Evolutionary conservation across 2,329 filamentous ascomycete species (phyloP).

Genomic region (Rasamsonia emersonii): DNA sequence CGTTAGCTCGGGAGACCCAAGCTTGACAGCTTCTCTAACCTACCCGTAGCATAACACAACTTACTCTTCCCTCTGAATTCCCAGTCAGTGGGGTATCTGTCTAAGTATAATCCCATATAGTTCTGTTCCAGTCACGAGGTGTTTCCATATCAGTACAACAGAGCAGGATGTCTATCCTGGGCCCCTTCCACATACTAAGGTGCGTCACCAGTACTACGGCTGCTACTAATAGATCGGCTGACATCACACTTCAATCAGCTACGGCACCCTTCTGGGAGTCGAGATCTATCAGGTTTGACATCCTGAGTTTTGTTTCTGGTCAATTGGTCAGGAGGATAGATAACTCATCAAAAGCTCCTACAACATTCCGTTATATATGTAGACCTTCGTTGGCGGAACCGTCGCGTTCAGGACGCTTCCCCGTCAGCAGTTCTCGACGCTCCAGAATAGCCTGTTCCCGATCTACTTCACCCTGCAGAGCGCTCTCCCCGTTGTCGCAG

Average conservation of each 20-base stretch:
- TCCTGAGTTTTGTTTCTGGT: constrained; percentile 2
- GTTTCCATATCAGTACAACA: neutral
- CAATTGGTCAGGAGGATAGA: neutral
- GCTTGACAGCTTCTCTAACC: no score
- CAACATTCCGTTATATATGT: constrained; percentile 5
- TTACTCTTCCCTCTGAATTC: no score
- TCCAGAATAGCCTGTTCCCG: constrained; percentile 70
- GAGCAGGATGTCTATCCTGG: constrained; percentile 8
- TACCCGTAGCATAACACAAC: no score
- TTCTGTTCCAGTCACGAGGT: no score
- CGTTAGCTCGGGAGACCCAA: no score
- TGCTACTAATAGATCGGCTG: neutral
- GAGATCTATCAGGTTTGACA: constrained; percentile 69
- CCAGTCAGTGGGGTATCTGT: no score
- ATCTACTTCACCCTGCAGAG: constrained; percentile 84
- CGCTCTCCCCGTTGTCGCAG: constrained; percentile 60
- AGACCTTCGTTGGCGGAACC: constrained; percentile 68
- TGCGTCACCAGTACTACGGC: constrained; percentile 9
- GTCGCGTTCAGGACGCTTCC: constrained; percentile 69
- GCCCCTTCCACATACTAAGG: constrained; percentile 14
- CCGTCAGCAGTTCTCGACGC: constrained; percentile 67
- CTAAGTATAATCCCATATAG: no score
- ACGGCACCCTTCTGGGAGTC: constrained; percentile 78
- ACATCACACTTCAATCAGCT: constrained; percentile 44
- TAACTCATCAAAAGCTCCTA: constrained; percentile 1